Evolutionary conservation across 495 filamentous ascomycete species (phyloP).

Genomic region (Collariella sp.): DNA sequence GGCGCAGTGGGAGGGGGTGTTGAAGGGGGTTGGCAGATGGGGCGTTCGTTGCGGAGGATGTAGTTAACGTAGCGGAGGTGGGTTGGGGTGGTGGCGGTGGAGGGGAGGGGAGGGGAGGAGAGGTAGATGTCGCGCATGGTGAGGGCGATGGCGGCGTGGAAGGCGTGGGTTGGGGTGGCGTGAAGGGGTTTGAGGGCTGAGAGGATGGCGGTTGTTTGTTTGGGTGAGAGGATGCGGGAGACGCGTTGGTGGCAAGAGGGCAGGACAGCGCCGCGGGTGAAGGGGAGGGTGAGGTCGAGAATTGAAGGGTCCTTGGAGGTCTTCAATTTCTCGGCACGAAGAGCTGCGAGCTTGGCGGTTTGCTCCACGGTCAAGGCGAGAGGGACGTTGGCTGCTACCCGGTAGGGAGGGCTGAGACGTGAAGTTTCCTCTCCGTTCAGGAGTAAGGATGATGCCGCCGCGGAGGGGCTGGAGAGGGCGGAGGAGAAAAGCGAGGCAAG

Average conservation of each 20-base stretch:
- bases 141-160: constrained; percentile 28
- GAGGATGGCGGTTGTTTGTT: constrained; percentile 12
- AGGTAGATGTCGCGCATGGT: constrained; percentile 20
- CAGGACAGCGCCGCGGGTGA: not conserved
- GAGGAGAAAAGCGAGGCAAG: constrained; percentile 11
- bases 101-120: not conserved
- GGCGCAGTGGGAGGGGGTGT: constrained; percentile 20
- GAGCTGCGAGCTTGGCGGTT: not conserved
- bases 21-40: constrained; percentile 22
- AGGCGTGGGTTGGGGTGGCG: constrained; percentile 28
- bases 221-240: constrained; percentile 7
- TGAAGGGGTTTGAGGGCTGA: constrained; percentile 18
- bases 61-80: constrained; percentile 24
- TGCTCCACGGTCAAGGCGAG: not conserved
- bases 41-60: constrained; percentile 27
- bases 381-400: constrained; percentile 8
- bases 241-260: constrained; percentile 16
- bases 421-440: constrained; percentile 15
- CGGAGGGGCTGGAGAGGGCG: constrained; percentile 14
- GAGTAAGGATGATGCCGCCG: not conserved
- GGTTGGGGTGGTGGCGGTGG: not conserved
- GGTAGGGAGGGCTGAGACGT: constrained; percentile 17
- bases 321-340: no score
- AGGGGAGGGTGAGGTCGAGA: not conserved
- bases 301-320: no score